Percentiles rank a stretch among this genome's conserved stretches.
phyloP scores from a whole-genome alignment of 306 rosid species.

The Vicia villosa region DNA sequence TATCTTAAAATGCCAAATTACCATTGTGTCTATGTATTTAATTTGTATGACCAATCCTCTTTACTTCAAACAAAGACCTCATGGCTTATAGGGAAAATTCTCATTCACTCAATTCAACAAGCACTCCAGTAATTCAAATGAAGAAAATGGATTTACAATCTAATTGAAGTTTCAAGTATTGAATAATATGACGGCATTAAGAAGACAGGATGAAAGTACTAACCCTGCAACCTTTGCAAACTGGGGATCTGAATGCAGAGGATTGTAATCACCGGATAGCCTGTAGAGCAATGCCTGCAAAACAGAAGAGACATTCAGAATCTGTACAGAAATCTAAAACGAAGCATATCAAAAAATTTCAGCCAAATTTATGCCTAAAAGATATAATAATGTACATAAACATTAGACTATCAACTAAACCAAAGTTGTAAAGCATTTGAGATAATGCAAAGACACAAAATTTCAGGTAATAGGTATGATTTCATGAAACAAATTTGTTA shows the following conservation, averaged over 20 bases:
- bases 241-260: slow-evolving; percentile 89
- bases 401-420: slow-evolving; percentile 3
- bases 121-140: not conserved
- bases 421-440: not conserved
- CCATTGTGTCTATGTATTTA: not conserved
- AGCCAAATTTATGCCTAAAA: not conserved
- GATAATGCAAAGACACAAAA: slow-evolving; percentile 6
- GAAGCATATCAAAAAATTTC: slow-evolving; percentile 19
- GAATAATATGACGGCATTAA: slow-evolving; percentile 3
- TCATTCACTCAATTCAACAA: slow-evolving; percentile 14
- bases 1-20: not conserved
- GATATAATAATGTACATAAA: not conserved
- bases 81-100: slow-evolving; percentile 19
- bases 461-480: not conserved
- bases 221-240: slow-evolving; percentile 90
- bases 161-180: slow-evolving; percentile 29
- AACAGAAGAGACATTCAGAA: slow-evolving; percentile 38
- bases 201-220: slow-evolving; percentile 44
- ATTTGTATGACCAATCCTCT: slow-evolving; percentile 25
- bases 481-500: slow-evolving; percentile 7
- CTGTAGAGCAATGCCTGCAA: slow-evolving; percentile 92
- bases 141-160: not conserved
- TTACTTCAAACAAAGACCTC: not conserved
- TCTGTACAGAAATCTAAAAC: slow-evolving; percentile 7
- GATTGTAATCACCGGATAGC: slow-evolving; percentile 89